A percentile compares a stretch with the other conserved stretches of the same genome.
These are phyloP conservation scores for Picea engelmannii DNA, from an alignment of 83 land plant genomes.

Conservation along the genomic window DNA sequence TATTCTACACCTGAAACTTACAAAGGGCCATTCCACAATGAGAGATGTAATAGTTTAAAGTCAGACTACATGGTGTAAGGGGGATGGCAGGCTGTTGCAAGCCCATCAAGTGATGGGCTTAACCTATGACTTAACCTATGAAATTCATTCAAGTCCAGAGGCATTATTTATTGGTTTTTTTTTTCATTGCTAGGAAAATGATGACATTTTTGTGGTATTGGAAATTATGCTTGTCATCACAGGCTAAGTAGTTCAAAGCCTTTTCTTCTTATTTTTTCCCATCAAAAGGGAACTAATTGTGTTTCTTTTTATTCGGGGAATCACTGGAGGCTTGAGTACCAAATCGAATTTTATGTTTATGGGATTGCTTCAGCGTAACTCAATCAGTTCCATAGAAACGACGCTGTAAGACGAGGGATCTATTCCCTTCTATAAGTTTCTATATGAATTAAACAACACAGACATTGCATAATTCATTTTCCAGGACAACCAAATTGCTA, in stretches of 20 bases:
- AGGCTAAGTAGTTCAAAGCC: background rate
- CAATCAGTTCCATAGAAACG: background rate
- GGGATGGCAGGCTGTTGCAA: too few relatives aligned
- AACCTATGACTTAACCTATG: background rate
- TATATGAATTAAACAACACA: background rate
- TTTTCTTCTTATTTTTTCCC: background rate
- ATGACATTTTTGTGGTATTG: background rate
- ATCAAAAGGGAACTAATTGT: background rate
- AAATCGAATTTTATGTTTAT: background rate
- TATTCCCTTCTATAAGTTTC: constrained; percentile 2
- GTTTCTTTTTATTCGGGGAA: background rate
- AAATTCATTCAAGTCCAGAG: background rate
- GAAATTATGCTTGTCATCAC: background rate
- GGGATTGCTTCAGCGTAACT: constrained; percentile 4
- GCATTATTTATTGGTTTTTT: background rate
- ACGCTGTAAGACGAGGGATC: background rate
- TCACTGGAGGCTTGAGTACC: background rate
- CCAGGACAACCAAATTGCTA: background rate
- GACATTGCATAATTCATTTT: constrained; percentile 3
- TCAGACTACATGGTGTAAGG: too few relatives aligned
- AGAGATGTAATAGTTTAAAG: too few relatives aligned
- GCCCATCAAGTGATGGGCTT: background rate
- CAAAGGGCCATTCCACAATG: too few relatives aligned
- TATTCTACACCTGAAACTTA: too few relatives aligned
- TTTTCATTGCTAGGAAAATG: background rate